Evolutionary conservation across 495 filamentous ascomycete species (phyloP).

Genomic region (Penicillium daleae): DNA sequence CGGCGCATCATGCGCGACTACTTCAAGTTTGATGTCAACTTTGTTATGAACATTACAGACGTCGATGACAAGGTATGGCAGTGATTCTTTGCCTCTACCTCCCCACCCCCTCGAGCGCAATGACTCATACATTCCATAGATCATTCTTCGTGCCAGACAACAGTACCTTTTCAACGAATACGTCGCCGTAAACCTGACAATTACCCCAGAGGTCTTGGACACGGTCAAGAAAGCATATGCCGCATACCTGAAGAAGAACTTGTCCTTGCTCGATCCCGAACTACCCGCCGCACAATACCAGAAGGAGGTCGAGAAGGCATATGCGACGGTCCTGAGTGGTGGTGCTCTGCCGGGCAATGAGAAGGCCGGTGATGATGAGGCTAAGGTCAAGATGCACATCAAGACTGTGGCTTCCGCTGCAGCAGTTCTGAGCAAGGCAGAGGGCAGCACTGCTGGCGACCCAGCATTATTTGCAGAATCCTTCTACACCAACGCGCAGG

Average conservation of each 20-base stretch:
- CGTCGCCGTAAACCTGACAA: conserved; percentile 42
- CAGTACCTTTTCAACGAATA: conserved; percentile 70
- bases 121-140: conserved; percentile 49
- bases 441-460: conserved; percentile 31
- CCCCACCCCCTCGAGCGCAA: neutral
- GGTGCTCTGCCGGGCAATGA: conserved; percentile 62
- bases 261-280: conserved; percentile 61
- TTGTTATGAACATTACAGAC: conserved; percentile 97
- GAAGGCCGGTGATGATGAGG: conserved; percentile 72
- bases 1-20: conserved; percentile 84
- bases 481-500: conserved; percentile 58
- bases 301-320: conserved; percentile 59
- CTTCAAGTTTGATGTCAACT: conserved; percentile 82
- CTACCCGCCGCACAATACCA: conserved; percentile 51
- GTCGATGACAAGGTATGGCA: conserved; percentile 80
- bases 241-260: conserved; percentile 75
- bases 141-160: conserved; percentile 81
- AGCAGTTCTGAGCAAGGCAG: conserved; percentile 52
- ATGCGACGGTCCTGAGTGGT: conserved; percentile 59
- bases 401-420: conserved; percentile 70
- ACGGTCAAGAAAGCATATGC: conserved; percentile 67
- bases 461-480: conserved; percentile 51
- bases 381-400: conserved; percentile 93
- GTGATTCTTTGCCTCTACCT: neutral
- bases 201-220: conserved; percentile 58